Base-by-base conservation (phyloP, 2,329 filamentous ascomycete species). In the Stagonosporopsis cucurbitacearum region DNA sequence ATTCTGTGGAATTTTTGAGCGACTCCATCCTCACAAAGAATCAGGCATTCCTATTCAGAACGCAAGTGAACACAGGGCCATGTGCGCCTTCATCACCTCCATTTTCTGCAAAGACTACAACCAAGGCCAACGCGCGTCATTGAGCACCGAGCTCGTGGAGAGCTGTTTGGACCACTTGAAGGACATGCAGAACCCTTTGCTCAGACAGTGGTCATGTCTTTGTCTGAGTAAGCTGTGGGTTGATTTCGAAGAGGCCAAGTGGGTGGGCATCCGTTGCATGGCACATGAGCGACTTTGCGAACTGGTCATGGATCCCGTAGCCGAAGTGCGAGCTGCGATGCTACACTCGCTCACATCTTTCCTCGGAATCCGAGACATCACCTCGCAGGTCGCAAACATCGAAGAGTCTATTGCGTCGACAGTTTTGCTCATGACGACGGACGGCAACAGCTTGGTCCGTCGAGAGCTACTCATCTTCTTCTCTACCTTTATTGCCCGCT, bases 71-170 rank as follows among this genome's bases (percentile, higher is more conserved):
- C 95, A 99, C 79, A 92, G 96, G 70, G 95, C 95, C 39, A 99
- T 99, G 95, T 98, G 95, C 74, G 93, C 95, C 1, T 99, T 99
- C 72, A 96, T 99, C 59, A 86, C 98, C 37, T 90, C 94, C 23
- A 96, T 97, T 84, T 92, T 99, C 60, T 99, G 95, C 84, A 96
- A 95, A 72, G 90, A 90, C 61, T 96, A 96, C 76, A 90, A 89
- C 62, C 91, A 95, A 60, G 95, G 94, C 2, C 93, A 97, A 75
- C 89, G 89, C 46, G 93, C 96, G 11, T 97, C 93, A 72, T 88
- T 97, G 65, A 91, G 91, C 63, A 90, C 89, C 0, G 93, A 96
- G 63, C 88, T 98, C 59, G 94, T 98, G 80, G 87, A 89, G 33
- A 94, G 89, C 65, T 98, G 94, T 71, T 79, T 98, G 36, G 82